Evolutionary conservation across 2,329 filamentous ascomycete genomes (phyloP), one percentile per base, ranked within the genome.

Genomic region (Alternaria viburni): DNA sequence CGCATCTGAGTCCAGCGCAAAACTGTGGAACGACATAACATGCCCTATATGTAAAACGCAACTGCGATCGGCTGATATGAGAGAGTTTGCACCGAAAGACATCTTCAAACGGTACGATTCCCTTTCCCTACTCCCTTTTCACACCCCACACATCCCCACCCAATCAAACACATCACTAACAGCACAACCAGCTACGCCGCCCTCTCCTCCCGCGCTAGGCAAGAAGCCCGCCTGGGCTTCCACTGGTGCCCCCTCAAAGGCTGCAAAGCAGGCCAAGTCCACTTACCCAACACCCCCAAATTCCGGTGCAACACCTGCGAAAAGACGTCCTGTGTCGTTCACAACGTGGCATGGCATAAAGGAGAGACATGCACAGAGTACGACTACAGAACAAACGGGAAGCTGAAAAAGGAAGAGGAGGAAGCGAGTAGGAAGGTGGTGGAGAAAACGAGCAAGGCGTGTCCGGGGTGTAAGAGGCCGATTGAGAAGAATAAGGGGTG

Each of bases 211-310:
- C 79, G 83, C 17, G 80, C 81, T 11, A 81, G 81, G 11, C 76
- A 87, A 57, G 79, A 81, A 17, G 71, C 77, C 19, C 75, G 83
- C 1, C 76, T 80, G 0, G 82, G 82, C 30, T 89, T 87, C 66
- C 73, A 82, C 13, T 87, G 85, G 83, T 89, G 87, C 67, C 81
- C 86, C 1, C 60, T 64, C 8, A 76, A 84, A 0, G 79, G 77
- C 3, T 89, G 87, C 68, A 81, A 77, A 9, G 83, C 80, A 1
- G 86, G 87, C 0, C 86, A 88, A 65, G 78, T 87, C 3, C 86
- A 88, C 50, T 77, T 80, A 2, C 59, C 67, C 1, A 70, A 69
- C 2, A 77, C 81, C 4, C 81, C 84, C 0, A 83, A 82, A 17
- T 82, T 83, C 71, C 60, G 71, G 6, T 83, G 82, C 62, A 65